Evolutionary conservation across 805 yeast species (phyloP).

Genomic region (Candida patagonica): DNA sequence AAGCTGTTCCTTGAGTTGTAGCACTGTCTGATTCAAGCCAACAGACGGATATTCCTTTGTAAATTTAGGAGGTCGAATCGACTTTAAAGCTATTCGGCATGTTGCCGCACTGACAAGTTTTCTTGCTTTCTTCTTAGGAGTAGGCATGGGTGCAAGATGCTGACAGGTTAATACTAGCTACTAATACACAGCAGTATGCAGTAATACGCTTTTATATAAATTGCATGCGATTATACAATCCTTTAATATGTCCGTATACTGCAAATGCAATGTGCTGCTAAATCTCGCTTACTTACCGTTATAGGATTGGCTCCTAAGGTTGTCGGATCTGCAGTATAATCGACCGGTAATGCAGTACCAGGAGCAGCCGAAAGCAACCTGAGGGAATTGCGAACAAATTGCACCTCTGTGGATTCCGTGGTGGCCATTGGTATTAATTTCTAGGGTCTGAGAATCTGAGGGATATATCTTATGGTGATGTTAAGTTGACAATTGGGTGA

Average conservation of each 20-base stretch:
- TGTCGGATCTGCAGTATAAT: constrained; percentile 8
- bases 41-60: constrained; percentile 23
- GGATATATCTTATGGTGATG: no score
- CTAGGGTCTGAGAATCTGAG: no score
- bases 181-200: background rate
- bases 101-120: constrained; percentile 6
- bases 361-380: constrained; percentile 9
- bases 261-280: no score
- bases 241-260: no score
- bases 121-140: constrained; percentile 7
- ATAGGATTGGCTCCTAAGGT: constrained; percentile 3
- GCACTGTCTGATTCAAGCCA: constrained; percentile 18
- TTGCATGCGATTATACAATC: background rate
- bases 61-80: constrained; percentile 69
- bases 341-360: constrained; percentile 7
- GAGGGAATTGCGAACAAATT: constrained; percentile 13
- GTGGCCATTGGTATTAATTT: constrained; percentile 2
- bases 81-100: constrained; percentile 39
- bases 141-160: constrained; percentile 12
- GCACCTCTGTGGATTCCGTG: constrained; percentile 8
- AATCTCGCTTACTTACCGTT: constrained; percentile 5
- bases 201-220: background rate
- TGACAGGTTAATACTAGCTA: background rate
- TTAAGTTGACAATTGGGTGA: no score
- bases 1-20: constrained; percentile 24